A percentile compares a stretch with the other conserved stretches of the same genome.
phyloP scores from a whole-genome alignment of 352 stramenopile genomes.

The Pythium plurisporium region DNA sequence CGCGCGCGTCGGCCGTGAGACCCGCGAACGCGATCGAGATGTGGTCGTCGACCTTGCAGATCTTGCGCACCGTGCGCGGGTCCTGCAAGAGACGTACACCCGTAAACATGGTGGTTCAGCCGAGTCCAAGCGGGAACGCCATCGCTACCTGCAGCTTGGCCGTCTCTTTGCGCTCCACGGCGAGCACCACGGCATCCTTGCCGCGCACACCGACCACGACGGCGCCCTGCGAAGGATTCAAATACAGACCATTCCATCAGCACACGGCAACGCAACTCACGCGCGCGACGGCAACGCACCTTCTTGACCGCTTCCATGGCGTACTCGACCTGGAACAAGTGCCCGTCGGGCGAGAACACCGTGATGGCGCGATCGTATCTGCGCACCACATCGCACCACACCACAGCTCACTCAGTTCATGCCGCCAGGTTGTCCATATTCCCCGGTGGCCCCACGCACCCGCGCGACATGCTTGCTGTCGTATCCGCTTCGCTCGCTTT shows the following conservation, averaged over 20 bases:
- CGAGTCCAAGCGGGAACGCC: no score
- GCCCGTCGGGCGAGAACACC: constrained; percentile 98
- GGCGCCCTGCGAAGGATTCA: constrained; percentile 75
- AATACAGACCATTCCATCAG: background rate
- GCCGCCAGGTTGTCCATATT: no score
- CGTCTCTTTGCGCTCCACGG: constrained; percentile 88
- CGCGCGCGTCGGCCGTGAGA: constrained; percentile 96
- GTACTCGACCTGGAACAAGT: constrained; percentile 99
- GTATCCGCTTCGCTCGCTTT: background rate
- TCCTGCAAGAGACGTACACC: no score
- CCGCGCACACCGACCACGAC: constrained; percentile 97
- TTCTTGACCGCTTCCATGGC: constrained; percentile 99
- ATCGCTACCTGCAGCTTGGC: constrained; percentile 91
- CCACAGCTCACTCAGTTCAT: no score
- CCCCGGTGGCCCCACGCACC: background rate
- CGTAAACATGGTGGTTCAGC: no score
- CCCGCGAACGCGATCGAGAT: constrained; percentile 98
- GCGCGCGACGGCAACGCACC: constrained; percentile 32
- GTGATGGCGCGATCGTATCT: constrained; percentile 99
- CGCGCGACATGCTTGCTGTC: constrained; percentile 17
- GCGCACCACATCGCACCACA: background rate
- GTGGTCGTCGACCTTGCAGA: constrained; percentile 98
- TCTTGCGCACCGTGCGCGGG: constrained; percentile 98
- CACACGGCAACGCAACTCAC: background rate
- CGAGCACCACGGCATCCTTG: constrained; percentile 94